Evolutionary conservation across 129 eudicot species (phyloP).

Genomic region (Escallonia rubra): DNA sequence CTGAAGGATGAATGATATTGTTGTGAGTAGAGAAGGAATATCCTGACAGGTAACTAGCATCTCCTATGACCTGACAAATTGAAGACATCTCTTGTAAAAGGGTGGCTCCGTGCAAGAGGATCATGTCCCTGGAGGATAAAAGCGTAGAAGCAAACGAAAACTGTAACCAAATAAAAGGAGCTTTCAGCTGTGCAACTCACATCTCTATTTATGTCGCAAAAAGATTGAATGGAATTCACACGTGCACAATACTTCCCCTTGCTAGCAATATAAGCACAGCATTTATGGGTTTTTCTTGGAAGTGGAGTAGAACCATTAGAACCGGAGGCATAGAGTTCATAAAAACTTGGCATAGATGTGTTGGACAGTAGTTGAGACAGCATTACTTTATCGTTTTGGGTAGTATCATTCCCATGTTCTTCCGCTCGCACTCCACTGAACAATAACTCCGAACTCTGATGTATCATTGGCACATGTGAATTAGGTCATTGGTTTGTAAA

Average conservation of each 20-base stretch:
- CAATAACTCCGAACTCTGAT: slow-evolving; percentile 66
- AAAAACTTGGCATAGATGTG: slow-evolving; percentile 89
- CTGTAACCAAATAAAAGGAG: not conserved
- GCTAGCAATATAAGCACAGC: slow-evolving; percentile 84
- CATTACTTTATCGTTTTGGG: slow-evolving; percentile 47
- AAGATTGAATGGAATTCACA: slow-evolving; percentile 76
- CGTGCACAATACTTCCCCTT: slow-evolving; percentile 84
- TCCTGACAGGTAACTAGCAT: slow-evolving; percentile 88
- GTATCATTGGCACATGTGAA: slow-evolving; percentile 13
- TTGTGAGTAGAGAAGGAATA: slow-evolving; percentile 75
- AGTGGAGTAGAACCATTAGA: slow-evolving; percentile 48
- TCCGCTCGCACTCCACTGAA: slow-evolving; percentile 52
- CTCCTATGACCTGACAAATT: slow-evolving; percentile 72
- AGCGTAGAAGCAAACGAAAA: not conserved
- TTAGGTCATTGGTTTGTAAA: not conserved
- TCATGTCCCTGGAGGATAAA: no score
- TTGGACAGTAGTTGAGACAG: slow-evolving; percentile 81
- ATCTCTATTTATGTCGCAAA: slow-evolving; percentile 85
- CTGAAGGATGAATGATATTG: slow-evolving; percentile 81
- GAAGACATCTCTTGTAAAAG: not conserved
- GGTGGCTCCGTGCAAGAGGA: no score
- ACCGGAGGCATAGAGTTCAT: slow-evolving; percentile 62
- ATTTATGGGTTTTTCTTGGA: slow-evolving; percentile 76
- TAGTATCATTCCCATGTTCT: slow-evolving; percentile 61
- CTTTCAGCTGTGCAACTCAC: slow-evolving; percentile 40